phyloP scores from a whole-genome alignment of 2,329 filamentous ascomycete genomes.

The Cercospora berteroae region DNA sequence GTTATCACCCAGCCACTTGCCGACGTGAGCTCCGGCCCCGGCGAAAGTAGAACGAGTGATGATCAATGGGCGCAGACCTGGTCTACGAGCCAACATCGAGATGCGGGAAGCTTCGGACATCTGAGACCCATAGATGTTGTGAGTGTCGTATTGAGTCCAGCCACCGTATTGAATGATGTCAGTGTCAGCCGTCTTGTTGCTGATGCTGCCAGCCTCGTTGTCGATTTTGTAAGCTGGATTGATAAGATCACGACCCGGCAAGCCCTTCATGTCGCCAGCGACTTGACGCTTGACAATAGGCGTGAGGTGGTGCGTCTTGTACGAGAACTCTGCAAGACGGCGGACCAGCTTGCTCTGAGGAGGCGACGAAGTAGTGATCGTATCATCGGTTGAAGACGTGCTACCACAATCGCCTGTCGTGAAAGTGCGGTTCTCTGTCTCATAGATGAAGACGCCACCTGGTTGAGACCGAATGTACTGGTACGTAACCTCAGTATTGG shows the following conservation, averaged over 20 bases:
- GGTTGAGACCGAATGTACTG: slow-evolving; percentile 36
- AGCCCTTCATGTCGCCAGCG: slow-evolving; percentile 45
- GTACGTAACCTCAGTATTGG: slow-evolving; percentile 34
- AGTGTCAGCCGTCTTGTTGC: slow-evolving; percentile 58
- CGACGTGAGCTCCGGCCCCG: slow-evolving; percentile 62
- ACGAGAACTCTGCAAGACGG: slow-evolving; percentile 18
- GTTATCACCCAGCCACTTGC: slow-evolving; percentile 63
- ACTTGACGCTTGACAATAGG: slow-evolving; percentile 24
- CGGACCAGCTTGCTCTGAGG: slow-evolving; percentile 29
- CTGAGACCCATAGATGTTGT: slow-evolving; percentile 74
- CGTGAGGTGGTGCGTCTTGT: slow-evolving; percentile 15
- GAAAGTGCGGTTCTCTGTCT: slow-evolving; percentile 34
- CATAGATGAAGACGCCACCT: slow-evolving; percentile 37
- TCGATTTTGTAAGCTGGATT: slow-evolving; percentile 64
- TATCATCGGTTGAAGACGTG: slow-evolving; percentile 28
- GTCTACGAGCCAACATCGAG: slow-evolving; percentile 66
- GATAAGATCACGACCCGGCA: slow-evolving; percentile 63
- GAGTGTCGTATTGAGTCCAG: slow-evolving; percentile 68
- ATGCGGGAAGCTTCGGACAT: slow-evolving; percentile 66
- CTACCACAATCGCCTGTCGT: slow-evolving; percentile 35
- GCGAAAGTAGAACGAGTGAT: slow-evolving; percentile 76
- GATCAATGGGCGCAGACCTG: slow-evolving; percentile 63
- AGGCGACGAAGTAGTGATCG: slow-evolving; percentile 35
- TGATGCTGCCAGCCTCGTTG: slow-evolving; percentile 55
- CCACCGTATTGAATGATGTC: slow-evolving; percentile 68